Evolutionary conservation across 805 yeast species (phyloP).

Genomic region (Teunomyces gatunensis): DNA sequence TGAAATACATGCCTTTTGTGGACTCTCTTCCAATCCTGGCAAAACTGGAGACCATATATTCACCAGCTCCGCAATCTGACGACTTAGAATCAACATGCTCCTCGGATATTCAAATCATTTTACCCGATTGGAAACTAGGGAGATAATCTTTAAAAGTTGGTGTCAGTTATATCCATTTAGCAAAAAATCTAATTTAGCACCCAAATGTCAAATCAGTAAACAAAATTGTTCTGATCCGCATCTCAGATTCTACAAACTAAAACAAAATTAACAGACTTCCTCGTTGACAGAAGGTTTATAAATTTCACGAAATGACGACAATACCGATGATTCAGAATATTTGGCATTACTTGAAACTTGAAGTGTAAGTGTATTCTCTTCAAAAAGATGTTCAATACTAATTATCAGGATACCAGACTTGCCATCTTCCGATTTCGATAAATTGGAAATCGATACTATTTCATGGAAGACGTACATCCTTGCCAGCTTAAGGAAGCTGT

Average conservation of each 20-base stretch:
- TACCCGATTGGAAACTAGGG: not conserved
- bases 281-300: not conserved
- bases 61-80: not conserved
- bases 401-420: constrained; percentile 9
- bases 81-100: not conserved
- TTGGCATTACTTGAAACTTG: constrained; percentile 16
- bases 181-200: too few relatives aligned
- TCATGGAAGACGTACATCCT: constrained; percentile 18
- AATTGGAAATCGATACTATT: constrained; percentile 10
- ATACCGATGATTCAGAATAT: constrained; percentile 1
- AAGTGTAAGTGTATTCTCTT: constrained; percentile 11
- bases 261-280: not conserved
- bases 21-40: not conserved
- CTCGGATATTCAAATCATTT: not conserved
- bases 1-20: not conserved
- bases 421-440: constrained; percentile 3
- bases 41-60: not conserved
- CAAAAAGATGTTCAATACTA: constrained; percentile 6
- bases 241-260: not conserved
- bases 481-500: constrained; percentile 12
- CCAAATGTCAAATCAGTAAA: not conserved
- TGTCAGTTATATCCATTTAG: not conserved
- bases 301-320: not conserved
- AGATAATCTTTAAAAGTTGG: not conserved
- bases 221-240: not conserved